Evolutionary conservation across 192 early-diverging fungal genomes (phyloP).

Genomic region (Geranomyces variabilis): DNA sequence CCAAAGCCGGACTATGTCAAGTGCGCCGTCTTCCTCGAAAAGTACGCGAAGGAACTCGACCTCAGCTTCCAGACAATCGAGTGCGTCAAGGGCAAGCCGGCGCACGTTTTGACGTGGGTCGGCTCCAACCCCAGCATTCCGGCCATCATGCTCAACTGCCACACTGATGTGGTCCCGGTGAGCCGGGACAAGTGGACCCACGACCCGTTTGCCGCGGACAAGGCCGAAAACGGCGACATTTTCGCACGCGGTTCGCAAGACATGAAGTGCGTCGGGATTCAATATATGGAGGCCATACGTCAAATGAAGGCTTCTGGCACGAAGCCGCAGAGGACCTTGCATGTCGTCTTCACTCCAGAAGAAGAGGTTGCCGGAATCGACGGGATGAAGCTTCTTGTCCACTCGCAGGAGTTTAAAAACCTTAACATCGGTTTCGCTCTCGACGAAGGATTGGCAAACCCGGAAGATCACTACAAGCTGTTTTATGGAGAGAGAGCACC

Average conservation of each 20-base stretch:
- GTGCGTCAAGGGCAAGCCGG: conserved; percentile 52
- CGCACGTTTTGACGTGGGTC: conserved; percentile 72
- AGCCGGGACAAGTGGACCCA: conserved; percentile 74
- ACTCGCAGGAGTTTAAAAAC: conserved; percentile 65
- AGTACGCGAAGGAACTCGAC: conserved; percentile 70
- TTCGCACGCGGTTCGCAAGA: conserved; percentile 86
- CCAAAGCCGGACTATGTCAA: conserved; percentile 78
- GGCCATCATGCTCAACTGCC: conserved; percentile 78
- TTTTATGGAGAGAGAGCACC: conserved; percentile 84
- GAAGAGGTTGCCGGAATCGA: conserved; percentile 85
- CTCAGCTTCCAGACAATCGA: conserved; percentile 17
- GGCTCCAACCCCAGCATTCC: conserved; percentile 62
- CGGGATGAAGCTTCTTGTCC: conserved; percentile 73
- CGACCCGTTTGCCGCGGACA: conserved; percentile 75
- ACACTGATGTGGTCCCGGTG: conserved; percentile 92
- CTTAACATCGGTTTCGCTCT: conserved; percentile 83
- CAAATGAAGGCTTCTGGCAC: conserved; percentile 46
- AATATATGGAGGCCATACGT: conserved; percentile 83
- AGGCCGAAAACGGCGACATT: conserved; percentile 67
- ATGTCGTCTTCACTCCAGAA: conserved; percentile 40
- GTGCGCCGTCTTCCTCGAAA: conserved; percentile 64
- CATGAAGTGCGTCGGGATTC: conserved; percentile 87
- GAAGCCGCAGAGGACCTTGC: conserved; percentile 59
- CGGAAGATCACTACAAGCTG: conserved; percentile 66
- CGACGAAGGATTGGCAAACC: conserved; percentile 76